Percentiles rank a stretch among this genome's conserved stretches.
phyloP scores from a whole-genome alignment of 768 basidiomycete species.

The Amanita fuliginea region DNA sequence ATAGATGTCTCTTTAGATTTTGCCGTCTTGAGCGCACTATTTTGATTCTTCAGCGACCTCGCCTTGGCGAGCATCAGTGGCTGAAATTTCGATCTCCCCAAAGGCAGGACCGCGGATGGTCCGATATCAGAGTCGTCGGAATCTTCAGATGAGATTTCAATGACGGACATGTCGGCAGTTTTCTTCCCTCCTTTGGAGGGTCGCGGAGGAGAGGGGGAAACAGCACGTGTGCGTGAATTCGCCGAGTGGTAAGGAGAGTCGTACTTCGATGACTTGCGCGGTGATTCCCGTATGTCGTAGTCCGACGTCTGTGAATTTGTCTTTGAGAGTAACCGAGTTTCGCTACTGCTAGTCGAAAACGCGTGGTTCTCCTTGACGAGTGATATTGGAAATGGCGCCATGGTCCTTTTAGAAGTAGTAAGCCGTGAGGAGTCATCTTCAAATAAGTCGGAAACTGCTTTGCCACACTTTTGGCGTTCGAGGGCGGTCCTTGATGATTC shows the following conservation, averaged over 20 bases:
- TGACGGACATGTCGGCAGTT: background rate
- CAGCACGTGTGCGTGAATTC: background rate
- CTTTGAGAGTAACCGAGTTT: background rate
- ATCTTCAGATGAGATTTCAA: conserved; percentile 5
- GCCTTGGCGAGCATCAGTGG: conserved; percentile 1
- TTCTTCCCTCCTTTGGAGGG: background rate
- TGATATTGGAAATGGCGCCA: conserved; percentile 1
- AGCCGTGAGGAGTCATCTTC: background rate
- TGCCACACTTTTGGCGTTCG: background rate
- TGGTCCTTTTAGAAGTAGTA: background rate
- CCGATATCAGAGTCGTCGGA: background rate
- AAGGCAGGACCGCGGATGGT: background rate
- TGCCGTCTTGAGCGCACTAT: background rate
- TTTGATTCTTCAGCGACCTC: background rate
- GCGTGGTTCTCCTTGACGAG: background rate
- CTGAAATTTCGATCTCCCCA: background rate
- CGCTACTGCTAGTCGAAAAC: background rate
- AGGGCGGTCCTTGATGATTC: background rate
- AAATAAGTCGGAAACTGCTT: background rate
- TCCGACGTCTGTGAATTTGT: background rate
- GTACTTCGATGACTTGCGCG: background rate
- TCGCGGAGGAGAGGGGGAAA: background rate
- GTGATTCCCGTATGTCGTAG: background rate
- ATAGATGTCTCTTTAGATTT: background rate
- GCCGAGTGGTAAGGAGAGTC: background rate